Evolutionary conservation across 129 eudicot genomes (phyloP), one percentile per base, ranked within the genome.

Genomic region (Cynara cardunculus): DNA sequence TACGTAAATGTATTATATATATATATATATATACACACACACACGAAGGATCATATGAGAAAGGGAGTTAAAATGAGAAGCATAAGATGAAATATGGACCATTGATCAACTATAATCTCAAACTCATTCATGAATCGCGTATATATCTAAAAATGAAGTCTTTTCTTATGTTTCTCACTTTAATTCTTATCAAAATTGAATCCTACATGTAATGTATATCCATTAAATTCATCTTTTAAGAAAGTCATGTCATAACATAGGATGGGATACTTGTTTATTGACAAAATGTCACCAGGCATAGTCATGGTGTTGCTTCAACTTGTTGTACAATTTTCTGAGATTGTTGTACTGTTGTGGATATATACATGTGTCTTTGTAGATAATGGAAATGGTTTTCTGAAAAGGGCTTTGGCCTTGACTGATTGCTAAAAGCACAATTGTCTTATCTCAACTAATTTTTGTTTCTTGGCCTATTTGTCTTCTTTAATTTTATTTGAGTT

Each of bases 371-470:
- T 35, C 6, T 35, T 5, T 77, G 49, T 77, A 26, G 82, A 83
- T 80, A 77, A 61, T 62, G 64, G 65, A 37, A 49, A 82, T 68
- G 39, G n/a, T 68, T 76, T 69, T 76, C 65, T 26, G 53, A 59
- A 56, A 82, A 70, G 49, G 74, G 71, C 78, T 76, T 82, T 82
- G 70, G 37, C 21, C 71, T 31, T 7, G 35, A 35, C 27, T 70
- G 68, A 21, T 62, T 22, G 77, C 82, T 62, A 72, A 77, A 83
- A 83, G 82, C 65, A 61, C 72, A 72, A 16, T 83, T 77, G 86
- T 83, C 78, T 27, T 78, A 39, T 83, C 69, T 83, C 86, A 83
- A 77, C 82, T 11, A 75, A 13, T 71, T 77, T 71, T 71, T 74
- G 78, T 79, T 30, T 66, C 74, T 22, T 9, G 14, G 26, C 5